Base-by-base conservation (phyloP, 176 grass and related monocot genomes). In the Aegilops tauschii region DNA sequence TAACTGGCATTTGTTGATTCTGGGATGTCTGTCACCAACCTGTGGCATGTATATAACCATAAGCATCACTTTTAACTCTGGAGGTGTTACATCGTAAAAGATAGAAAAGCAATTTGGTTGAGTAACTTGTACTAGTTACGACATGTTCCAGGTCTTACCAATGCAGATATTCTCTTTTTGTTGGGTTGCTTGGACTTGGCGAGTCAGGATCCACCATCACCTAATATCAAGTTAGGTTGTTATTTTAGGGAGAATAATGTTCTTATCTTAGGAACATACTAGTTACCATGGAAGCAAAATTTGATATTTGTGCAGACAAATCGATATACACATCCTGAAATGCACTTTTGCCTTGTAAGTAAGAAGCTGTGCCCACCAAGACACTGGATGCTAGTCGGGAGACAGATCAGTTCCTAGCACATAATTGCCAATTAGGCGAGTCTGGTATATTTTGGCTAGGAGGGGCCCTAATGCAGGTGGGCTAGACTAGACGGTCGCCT, bases 191-290 rank as follows among this genome's bases (percentile, higher is more conserved):
- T 83, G 96, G 96, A 89, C 96, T 98, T 39, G 93, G 96, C 4
- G 96, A 93, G 80, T 98, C 96, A 70, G 93, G 96, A 88, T 98
- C 96, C 74, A 98, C 93, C 96, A 98, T 95, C 30, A 92, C 96
- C 96, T 98, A 86, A 56, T 79, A 74, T 62, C 40, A 92, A 88
- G 25, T 81, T 86, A 92, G 45, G 69, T 67, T 78, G 50, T 88
- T 82, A 88, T 82, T 37, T 88, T 82, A 54, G 73, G 39, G 65
- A 78, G 66, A 79, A 65, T 92, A 40, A 62, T 73, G 36, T 62
- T 71, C 44, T 73, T 54, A 81, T 17, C 9, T 69, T 80, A 65
- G 66, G 54, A 70, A 25, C 73, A 47, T 40, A 59, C 56, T 21
- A 84, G 44, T 45, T 71, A 9, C 10, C 12, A 62, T 70, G 12